These are phyloP conservation scores for Phyllosticta citriasiana DNA, from an alignment of 2,329 filamentous ascomycete species.

Conservation along the genomic window DNA sequence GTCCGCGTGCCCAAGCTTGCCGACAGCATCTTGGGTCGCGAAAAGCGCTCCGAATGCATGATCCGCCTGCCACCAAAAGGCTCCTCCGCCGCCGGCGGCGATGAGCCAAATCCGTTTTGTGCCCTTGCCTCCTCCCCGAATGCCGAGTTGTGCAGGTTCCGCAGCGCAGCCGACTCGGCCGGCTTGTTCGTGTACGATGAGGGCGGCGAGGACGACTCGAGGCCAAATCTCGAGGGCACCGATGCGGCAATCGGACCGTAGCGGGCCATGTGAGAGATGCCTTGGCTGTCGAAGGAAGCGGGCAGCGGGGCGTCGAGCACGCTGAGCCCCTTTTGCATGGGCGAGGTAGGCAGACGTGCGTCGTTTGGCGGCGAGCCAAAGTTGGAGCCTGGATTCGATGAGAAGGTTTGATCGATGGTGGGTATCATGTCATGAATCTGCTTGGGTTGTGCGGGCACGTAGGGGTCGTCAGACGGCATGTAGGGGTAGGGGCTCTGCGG, in stretches of 20 bases:
- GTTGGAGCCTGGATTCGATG: slow-evolving; percentile 48
- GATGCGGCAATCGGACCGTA: slow-evolving; percentile 88
- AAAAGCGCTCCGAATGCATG: slow-evolving; percentile 56
- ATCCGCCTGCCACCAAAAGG: slow-evolving; percentile 51
- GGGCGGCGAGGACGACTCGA: slow-evolving; percentile 75
- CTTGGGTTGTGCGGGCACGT: slow-evolving; percentile 20
- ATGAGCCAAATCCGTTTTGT: slow-evolving; percentile 35
- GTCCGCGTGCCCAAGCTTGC: slow-evolving; percentile 45
- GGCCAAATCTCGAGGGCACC: slow-evolving; percentile 80
- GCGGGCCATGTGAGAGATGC: slow-evolving; percentile 81
- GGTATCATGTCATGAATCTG: slow-evolving; percentile 41
- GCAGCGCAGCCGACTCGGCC: slow-evolving; percentile 53
- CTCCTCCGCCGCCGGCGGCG: slow-evolving; percentile 55
- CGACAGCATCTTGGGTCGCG: slow-evolving; percentile 48
- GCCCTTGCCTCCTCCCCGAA: slow-evolving; percentile 62
- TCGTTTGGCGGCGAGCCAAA: slow-evolving; percentile 81
- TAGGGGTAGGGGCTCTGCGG: slow-evolving; percentile 31
- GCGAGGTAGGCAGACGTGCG: slow-evolving; percentile 65
- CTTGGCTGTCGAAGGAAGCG: slow-evolving; percentile 92
- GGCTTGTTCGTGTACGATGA: slow-evolving; percentile 49
- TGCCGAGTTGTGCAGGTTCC: slow-evolving; percentile 54
- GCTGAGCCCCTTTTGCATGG: slow-evolving; percentile 65
- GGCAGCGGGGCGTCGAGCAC: slow-evolving; percentile 87
- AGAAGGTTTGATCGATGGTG: slow-evolving; percentile 49
- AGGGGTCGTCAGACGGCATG: slow-evolving; percentile 32